Base-by-base conservation (phyloP, 805 yeast genomes). In the Saccharomyces paradoxus region DNA sequence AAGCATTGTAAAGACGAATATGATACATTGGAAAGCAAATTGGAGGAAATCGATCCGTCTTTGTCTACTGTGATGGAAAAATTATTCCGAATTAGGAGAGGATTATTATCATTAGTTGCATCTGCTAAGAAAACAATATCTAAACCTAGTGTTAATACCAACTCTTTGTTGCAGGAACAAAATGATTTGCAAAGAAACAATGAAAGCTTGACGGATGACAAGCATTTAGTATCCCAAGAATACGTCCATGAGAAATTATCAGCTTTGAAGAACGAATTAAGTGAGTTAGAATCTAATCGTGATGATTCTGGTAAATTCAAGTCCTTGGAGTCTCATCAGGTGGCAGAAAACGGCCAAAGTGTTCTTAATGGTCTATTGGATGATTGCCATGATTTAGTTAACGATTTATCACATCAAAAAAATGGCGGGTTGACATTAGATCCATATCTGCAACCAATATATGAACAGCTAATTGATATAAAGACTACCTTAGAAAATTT, bases 401-500 rank as follows among this genome's bases (percentile, higher is more conserved):
- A 78, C 55, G 97, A 91, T 73, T 73, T 89, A 50, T 74, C 78
- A 7, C 81, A 77, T 50, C 65, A 64, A 49, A 56, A 61, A n/a
- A 59, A 58, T 48, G 64, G 64, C 41, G 62, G 61, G 32, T 64
- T 68, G 49, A 71, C 75, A 58, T 69, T 80, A 48, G 84, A 79
- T 60, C 74, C 79, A 12, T 71, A 77, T 51, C 76, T 87, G 53
- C 73, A 76, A 50, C 81, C 81, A 17, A 75, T 87, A 29, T 91
- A 87, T 71, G 77, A 80, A 50, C 77, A 81, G 55, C 74, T 94
- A 60, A 73, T 80, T 30, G 81, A 78, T 48, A 77, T 89, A 61
- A 88, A 89, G 68, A 77, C 81, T 26, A 84, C 84, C 21, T 77
- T 94, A 57, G 96, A 89, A 62, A 89, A 88, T 60, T 74, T 94